These are phyloP conservation scores for Magnolia kwangsiensis DNA, from an alignment of 164 flowering plant species.

Conservation along the genomic window DNA sequence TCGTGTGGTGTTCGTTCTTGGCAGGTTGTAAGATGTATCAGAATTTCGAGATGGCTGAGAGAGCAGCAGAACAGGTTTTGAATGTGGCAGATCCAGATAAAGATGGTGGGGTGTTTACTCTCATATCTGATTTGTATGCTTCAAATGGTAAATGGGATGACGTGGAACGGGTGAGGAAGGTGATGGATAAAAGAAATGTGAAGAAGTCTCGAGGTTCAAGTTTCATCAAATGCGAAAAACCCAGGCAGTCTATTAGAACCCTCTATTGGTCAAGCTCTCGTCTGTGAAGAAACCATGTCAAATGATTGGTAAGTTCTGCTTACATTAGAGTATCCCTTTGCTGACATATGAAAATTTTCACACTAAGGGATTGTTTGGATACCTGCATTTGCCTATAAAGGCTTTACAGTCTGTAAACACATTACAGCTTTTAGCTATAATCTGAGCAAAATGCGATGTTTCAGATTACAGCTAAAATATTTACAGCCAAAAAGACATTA, in stretches of 20 bases:
- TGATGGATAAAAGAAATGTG: constrained; percentile 43
- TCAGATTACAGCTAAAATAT: too few relatives aligned
- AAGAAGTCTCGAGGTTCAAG: constrained; percentile 55
- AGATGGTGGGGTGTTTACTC: constrained; percentile 61
- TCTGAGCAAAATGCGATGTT: too few relatives aligned
- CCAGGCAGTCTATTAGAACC: neutral
- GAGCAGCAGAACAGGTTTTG: constrained; percentile 48
- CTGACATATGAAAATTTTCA: too few relatives aligned
- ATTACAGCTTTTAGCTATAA: too few relatives aligned
- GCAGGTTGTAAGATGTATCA: constrained; percentile 56
- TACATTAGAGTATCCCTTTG: too few relatives aligned
- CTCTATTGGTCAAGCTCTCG: neutral
- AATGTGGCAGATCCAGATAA: constrained; percentile 39
- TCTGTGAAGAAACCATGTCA: neutral
- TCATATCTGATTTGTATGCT: constrained; percentile 50
- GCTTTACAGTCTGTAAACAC: too few relatives aligned
- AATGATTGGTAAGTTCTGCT: too few relatives aligned
- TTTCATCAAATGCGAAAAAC: constrained; percentile 25
- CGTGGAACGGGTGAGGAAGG: constrained; percentile 43
- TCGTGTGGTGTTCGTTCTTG: constrained; percentile 60
- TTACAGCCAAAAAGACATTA: too few relatives aligned
- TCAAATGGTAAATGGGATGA: constrained; percentile 53
- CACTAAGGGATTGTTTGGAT: too few relatives aligned
- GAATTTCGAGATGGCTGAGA: constrained; percentile 56
- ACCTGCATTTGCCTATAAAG: too few relatives aligned